A percentile compares a stretch with the other conserved stretches of the same genome.
These are phyloP conservation scores for Gracilaria vermiculophylla DNA, from an alignment of 23 red algal genomes.

Conservation along the genomic window DNA sequence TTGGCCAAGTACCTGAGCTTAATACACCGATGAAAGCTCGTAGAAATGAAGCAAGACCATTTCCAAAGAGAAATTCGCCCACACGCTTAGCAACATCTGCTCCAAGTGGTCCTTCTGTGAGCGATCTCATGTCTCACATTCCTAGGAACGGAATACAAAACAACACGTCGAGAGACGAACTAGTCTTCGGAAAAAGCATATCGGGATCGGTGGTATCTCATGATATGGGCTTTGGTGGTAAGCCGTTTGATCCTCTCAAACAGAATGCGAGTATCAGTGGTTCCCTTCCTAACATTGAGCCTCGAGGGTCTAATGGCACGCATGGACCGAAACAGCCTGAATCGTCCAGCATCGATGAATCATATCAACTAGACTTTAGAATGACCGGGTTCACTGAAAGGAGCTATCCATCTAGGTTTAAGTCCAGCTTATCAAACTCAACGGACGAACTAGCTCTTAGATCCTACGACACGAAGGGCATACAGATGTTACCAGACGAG, in stretches of 20 bases:
- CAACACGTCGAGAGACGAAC: background rate
- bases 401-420: slow-evolving; percentile 28
- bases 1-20: background rate
- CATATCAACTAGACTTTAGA: slow-evolving; percentile 24
- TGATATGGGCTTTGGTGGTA: background rate
- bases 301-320: background rate
- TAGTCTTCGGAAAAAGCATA: background rate
- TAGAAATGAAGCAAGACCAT: background rate
- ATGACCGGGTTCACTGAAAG: slow-evolving; percentile 2
- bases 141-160: slow-evolving; percentile 1
- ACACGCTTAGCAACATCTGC: background rate
- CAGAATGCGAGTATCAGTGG: background rate
- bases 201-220: background rate
- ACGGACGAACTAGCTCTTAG: slow-evolving; percentile 38
- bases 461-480: slow-evolving; percentile 36
- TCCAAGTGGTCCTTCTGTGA: background rate
- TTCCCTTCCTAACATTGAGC: background rate
- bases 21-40: background rate
- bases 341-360: slow-evolving; percentile 4
- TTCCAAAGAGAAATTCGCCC: slow-evolving; percentile 12
- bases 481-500: slow-evolving; percentile 1
- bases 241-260: background rate
- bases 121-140: background rate
- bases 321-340: slow-evolving; percentile 1
- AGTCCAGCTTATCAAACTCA: slow-evolving; percentile 20